Evolutionary conservation across 2,329 filamentous ascomycete species (phyloP).

Genomic region (Cordyceps sp.): DNA sequence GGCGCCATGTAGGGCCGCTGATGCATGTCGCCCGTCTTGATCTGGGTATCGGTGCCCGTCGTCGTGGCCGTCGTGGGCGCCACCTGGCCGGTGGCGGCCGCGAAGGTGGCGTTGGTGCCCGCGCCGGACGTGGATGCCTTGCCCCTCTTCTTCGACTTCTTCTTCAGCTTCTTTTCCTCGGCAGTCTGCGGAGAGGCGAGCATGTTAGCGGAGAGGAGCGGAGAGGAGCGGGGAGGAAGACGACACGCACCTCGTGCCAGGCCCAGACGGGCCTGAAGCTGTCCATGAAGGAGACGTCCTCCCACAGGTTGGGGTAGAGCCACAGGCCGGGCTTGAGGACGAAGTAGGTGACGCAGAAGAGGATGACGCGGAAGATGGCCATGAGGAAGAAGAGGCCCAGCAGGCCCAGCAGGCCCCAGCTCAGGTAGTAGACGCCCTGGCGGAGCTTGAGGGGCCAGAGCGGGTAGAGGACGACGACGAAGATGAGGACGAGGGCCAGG

Average conservation of each 20-base stretch:
- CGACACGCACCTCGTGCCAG: conserved; percentile 72
- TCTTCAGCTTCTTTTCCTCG: conserved; percentile 11
- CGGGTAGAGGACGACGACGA: conserved; percentile 84
- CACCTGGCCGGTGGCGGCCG: conserved; percentile 34
- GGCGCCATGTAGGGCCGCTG: conserved; percentile 32
- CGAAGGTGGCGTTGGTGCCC: conserved; percentile 25
- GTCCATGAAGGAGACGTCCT: conserved; percentile 96
- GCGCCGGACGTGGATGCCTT: conserved; percentile 17
- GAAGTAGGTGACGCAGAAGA: conserved; percentile 90
- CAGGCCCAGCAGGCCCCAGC: conserved; percentile 80
- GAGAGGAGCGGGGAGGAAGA: background rate
- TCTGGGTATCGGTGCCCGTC: conserved; percentile 37
- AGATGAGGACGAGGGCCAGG: conserved; percentile 67
- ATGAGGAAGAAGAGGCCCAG: conserved; percentile 92
- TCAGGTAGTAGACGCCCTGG: conserved; percentile 92
- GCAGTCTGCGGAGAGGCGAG: conserved; percentile 4
- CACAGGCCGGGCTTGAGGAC: conserved; percentile 74
- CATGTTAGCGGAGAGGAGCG: background rate
- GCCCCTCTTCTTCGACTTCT: conserved; percentile 40
- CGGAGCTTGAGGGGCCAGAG: conserved; percentile 87
- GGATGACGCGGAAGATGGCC: conserved; percentile 89
- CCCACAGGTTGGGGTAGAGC: conserved; percentile 95
- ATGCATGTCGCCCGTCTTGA: conserved; percentile 25
- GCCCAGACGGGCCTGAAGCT: conserved; percentile 94
- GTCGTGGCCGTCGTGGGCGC: conserved; percentile 36